Evolutionary conservation across 2,329 filamentous ascomycete species (phyloP).

Genomic region (Hypomyces rosellus): DNA sequence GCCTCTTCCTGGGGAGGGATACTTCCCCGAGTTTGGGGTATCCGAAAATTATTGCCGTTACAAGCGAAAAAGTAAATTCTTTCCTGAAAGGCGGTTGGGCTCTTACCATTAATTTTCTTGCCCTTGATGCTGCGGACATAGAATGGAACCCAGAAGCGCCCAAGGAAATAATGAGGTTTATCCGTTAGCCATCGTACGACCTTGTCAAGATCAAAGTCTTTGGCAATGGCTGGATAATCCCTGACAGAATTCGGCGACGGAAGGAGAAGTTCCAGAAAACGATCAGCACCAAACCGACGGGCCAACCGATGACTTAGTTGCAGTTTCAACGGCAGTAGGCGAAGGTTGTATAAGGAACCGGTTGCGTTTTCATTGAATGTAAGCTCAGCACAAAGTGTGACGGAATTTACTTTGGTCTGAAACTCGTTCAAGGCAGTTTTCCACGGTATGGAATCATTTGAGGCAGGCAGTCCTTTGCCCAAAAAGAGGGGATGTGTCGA

Average conservation of each 20-base stretch:
- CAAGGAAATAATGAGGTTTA: constrained; percentile 35
- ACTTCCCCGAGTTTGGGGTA: neutral
- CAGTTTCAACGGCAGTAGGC: constrained; percentile 42
- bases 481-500: constrained; percentile 32
- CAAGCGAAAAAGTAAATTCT: constrained; percentile 50
- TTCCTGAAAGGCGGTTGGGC: neutral
- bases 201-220: constrained; percentile 25
- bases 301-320: constrained; percentile 45
- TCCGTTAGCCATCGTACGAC: constrained; percentile 24
- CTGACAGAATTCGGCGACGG: constrained; percentile 33
- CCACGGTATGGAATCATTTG: constrained; percentile 41
- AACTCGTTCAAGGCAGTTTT: constrained; percentile 33
- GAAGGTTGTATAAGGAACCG: constrained; percentile 39
- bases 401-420: constrained; percentile 26
- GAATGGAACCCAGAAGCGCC: constrained; percentile 43
- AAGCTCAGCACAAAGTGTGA: constrained; percentile 40
- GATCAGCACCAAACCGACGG: constrained; percentile 51
- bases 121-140: constrained; percentile 33
- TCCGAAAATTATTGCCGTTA: constrained; percentile 38
- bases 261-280: constrained; percentile 51
- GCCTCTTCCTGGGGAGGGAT: constrained; percentile 22
- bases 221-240: constrained; percentile 22
- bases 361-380: constrained; percentile 26
- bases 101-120: constrained; percentile 23
- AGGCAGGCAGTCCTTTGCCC: constrained; percentile 43